Conservation (phyloP, 2,329 filamentous ascomycete species). For the Colletotrichum filicis region DNA sequence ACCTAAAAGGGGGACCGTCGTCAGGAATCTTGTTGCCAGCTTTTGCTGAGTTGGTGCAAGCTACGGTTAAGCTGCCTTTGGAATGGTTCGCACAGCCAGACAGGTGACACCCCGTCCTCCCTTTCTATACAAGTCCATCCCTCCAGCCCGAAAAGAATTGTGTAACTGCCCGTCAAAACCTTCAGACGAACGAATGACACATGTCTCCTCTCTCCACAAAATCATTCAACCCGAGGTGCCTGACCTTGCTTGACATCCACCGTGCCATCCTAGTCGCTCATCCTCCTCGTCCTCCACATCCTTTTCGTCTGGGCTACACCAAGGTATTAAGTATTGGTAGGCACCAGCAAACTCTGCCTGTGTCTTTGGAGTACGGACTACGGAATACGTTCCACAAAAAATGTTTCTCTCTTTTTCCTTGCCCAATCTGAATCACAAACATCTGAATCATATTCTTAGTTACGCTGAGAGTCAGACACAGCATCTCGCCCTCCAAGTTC, state of each 20-base stretch:
- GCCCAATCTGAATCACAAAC: neutral
- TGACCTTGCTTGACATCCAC: neutral
- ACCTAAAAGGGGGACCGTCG: neutral
- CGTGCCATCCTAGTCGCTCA: neutral
- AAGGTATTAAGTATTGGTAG: neutral
- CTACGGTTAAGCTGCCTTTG: neutral
- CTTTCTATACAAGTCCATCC: neutral
- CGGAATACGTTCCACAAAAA: constrained; percentile 1
- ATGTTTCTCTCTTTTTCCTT: constrained; percentile 4
- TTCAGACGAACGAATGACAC: constrained; percentile 16
- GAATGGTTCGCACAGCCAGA: neutral
- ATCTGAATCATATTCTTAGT: constrained; percentile 1
- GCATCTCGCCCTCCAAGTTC: neutral
- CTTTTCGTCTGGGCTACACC: neutral
- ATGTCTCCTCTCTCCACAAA: neutral
- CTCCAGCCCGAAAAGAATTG: constrained; percentile 1
- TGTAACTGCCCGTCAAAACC: constrained; percentile 25
- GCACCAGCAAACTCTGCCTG: too few relatives aligned
- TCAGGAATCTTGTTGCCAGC: neutral
- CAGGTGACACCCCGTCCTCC: constrained; percentile 19
- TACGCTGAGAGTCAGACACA: neutral
- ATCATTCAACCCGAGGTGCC: neutral
- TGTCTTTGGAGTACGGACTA: neutral
- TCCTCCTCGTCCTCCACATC: neutral
- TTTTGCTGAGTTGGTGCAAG: neutral